Evolutionary conservation across 371 early-diverging fungal genomes (phyloP).

Genomic region (Syncephalastrum monosporum): DNA sequence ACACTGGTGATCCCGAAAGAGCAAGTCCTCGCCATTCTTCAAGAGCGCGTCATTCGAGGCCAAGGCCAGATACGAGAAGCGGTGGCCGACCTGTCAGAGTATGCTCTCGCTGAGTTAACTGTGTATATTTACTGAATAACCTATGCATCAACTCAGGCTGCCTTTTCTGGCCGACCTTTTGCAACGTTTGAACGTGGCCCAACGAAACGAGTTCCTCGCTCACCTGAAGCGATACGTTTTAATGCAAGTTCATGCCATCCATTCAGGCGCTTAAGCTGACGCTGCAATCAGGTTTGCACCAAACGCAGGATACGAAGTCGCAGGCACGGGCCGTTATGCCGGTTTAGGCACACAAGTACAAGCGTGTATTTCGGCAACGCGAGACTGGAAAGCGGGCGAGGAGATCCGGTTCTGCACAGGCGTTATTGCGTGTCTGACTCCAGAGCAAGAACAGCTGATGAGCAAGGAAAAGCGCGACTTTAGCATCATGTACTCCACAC

Average conservation of each 20-base stretch:
- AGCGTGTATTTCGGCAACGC: constrained; percentile 67
- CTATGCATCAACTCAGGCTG: no score
- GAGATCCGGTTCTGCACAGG: constrained; percentile 80
- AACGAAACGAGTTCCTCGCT: constrained; percentile 39
- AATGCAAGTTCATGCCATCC: constrained; percentile 34
- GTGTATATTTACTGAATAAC: no score
- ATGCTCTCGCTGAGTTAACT: no score
- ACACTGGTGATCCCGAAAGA: no score
- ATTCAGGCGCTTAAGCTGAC: constrained; percentile 20
- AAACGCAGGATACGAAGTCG: constrained; percentile 80
- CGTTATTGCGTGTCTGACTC: constrained; percentile 69
- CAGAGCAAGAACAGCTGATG: constrained; percentile 62
- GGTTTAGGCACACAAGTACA: constrained; percentile 69
- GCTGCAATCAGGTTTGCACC: constrained; percentile 74
- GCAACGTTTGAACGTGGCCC: neutral
- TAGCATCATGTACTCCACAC: constrained; percentile 82
- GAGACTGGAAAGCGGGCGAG: constrained; percentile 72
- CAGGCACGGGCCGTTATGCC: constrained; percentile 76
- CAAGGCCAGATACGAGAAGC: no score
- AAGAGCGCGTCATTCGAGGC: no score
- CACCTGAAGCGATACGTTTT: constrained; percentile 49
- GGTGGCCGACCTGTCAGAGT: no score
- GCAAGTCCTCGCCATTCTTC: no score
- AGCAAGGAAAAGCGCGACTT: constrained; percentile 58
- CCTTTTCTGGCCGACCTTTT: no score